Conservation (phyloP, 129 eudicot genomes). For the Escallonia herrerae region DNA sequence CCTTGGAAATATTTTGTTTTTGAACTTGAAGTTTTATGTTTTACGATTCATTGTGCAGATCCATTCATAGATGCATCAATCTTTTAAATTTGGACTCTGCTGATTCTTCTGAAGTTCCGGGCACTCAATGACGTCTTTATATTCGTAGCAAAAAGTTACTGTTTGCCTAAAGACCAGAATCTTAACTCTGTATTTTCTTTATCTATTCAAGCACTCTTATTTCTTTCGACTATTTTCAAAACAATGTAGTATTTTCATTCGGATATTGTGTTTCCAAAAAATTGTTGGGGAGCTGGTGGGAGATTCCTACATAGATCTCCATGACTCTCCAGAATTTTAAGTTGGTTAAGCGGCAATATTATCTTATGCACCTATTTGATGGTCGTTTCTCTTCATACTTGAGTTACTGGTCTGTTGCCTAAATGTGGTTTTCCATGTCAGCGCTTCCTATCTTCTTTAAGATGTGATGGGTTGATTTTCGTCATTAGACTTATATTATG, state of each 20-base stretch:
- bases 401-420: no score
- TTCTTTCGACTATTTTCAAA: conserved; percentile 38
- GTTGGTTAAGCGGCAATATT: background rate
- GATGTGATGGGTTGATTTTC: no score
- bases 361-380: no score
- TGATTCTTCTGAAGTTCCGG: conserved; percentile 89
- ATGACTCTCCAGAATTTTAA: conserved; percentile 28
- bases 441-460: no score
- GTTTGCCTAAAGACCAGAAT: conserved; percentile 59
- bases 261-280: conserved; percentile 24
- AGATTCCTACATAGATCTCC: conserved; percentile 21
- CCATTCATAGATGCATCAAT: conserved; percentile 34
- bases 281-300: conserved; percentile 23
- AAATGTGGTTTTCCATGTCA: no score
- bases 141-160: conserved; percentile 58
- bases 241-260: conserved; percentile 21
- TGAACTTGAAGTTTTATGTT: conserved; percentile 36
- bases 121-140: conserved; percentile 68
- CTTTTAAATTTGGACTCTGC: conserved; percentile 90
- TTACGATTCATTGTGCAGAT: conserved; percentile 93
- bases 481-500: no score
- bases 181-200: conserved; percentile 46
- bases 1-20: conserved; percentile 6
- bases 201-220: conserved; percentile 32
- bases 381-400: no score